Evolutionary conservation across 2,329 filamentous ascomycete species (phyloP).

Genomic region (Colletotrichum gigasporum): DNA sequence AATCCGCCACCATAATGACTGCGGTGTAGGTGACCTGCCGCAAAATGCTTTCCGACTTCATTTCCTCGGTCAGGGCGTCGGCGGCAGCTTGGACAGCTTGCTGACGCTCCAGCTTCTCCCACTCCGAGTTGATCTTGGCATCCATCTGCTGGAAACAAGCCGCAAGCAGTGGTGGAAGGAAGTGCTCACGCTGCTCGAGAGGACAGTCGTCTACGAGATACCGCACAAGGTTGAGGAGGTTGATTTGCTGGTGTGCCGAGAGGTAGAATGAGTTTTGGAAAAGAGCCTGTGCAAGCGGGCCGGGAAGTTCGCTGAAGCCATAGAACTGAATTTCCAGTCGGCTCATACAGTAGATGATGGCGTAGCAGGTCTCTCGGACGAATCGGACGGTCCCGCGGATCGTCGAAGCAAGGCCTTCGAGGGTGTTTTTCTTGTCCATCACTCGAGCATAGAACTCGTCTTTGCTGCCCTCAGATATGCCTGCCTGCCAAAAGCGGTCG

Average conservation of each 20-base stretch:
- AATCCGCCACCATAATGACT: conserved; percentile 88
- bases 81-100: conserved; percentile 71
- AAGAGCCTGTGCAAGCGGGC: conserved; percentile 82
- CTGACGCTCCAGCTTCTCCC: conserved; percentile 77
- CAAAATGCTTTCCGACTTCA: conserved; percentile 97
- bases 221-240: conserved; percentile 88
- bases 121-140: conserved; percentile 85
- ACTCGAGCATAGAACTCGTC: conserved; percentile 97
- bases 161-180: conserved; percentile 85
- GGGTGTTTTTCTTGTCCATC: conserved; percentile 84
- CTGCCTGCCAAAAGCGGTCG: conserved; percentile 97
- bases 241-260: conserved; percentile 92
- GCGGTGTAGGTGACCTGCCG: conserved; percentile 92
- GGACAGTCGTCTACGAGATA: conserved; percentile 95
- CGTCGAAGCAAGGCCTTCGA: conserved; percentile 93
- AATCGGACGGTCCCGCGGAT: conserved; percentile 89
- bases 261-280: conserved; percentile 85
- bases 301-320: conserved; percentile 84
- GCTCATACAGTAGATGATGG: conserved; percentile 93
- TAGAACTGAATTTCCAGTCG: conserved; percentile 90
- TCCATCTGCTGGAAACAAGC: conserved; percentile 89
- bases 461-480: conserved; percentile 93
- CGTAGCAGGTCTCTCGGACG: conserved; percentile 92
- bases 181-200: conserved; percentile 77
- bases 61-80: conserved; percentile 90